Evolutionary conservation across 345 rosid genomes (phyloP).

Genomic region (Gossypium bickii): DNA sequence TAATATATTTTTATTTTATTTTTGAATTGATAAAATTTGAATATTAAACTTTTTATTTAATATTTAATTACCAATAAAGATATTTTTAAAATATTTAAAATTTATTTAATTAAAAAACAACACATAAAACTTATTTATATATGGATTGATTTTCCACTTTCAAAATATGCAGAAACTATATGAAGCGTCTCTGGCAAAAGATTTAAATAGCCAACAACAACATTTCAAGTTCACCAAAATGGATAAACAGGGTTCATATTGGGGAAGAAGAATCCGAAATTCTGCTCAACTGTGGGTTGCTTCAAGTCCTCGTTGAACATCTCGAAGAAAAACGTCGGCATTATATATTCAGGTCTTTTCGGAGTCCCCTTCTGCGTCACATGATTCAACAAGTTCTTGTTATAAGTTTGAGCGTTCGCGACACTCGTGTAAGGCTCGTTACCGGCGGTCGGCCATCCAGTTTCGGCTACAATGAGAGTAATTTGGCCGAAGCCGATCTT

Average conservation of each 20-base stretch:
- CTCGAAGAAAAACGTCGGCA: constrained; percentile 22
- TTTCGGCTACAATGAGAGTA: neutral
- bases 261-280: constrained; percentile 26
- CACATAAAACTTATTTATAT: too few relatives aligned
- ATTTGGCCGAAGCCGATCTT: constrained; percentile 7
- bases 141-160: neutral
- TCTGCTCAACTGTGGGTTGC: constrained; percentile 19
- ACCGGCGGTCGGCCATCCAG: neutral
- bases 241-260: constrained; percentile 25
- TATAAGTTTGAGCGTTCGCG: neutral
- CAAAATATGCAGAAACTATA: neutral
- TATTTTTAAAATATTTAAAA: too few relatives aligned
- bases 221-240: neutral
- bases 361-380: constrained; percentile 28
- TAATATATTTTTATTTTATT: too few relatives aligned
- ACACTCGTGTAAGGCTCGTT: neutral
- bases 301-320: constrained; percentile 31
- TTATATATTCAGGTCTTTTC: constrained; percentile 10
- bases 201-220: neutral
- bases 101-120: too few relatives aligned
- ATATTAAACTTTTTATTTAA: too few relatives aligned
- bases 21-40: too few relatives aligned
- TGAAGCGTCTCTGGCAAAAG: neutral
- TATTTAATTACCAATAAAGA: too few relatives aligned
- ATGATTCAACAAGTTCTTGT: constrained; percentile 1